Conservation (phyloP, 208 protist species). For the Crithidia expoeki region DNA sequence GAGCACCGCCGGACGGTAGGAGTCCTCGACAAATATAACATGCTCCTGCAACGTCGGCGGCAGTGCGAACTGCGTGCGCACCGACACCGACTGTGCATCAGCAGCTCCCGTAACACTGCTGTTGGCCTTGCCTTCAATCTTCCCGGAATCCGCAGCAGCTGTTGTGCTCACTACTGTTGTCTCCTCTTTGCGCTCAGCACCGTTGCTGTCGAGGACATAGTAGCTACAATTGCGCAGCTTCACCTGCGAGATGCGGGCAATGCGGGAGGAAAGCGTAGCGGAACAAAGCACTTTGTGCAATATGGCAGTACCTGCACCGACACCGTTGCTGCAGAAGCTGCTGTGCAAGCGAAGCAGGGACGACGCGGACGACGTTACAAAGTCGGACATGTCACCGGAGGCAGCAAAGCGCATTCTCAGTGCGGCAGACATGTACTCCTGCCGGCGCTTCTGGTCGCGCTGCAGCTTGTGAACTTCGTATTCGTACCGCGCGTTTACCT, state of each 20-base stretch:
- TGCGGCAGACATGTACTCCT: conserved; percentile 3
- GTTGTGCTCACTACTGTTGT: neutral
- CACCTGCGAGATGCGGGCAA: conserved; percentile 82
- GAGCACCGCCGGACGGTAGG: conserved; percentile 81
- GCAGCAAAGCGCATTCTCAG: neutral
- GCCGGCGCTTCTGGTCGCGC: conserved; percentile 17
- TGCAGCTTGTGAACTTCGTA: conserved; percentile 44
- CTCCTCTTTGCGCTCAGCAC: conserved; percentile 47
- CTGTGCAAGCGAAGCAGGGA: neutral
- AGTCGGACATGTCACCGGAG: neutral
- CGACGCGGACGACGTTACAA: neutral
- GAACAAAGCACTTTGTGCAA: conserved; percentile 90
- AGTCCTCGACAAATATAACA: conserved; percentile 82
- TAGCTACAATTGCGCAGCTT: conserved; percentile 86
- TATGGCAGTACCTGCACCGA: neutral
- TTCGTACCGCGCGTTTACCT: conserved; percentile 81
- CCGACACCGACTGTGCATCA: conserved; percentile 9
- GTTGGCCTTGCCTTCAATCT: neutral
- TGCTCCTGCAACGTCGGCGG: conserved; percentile 86
- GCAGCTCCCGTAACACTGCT: neutral
- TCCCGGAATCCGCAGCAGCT: neutral
- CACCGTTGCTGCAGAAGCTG: neutral
- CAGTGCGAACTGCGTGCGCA: conserved; percentile 79
- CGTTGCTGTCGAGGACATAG: conserved; percentile 79
- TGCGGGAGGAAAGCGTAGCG: conserved; percentile 88